These are phyloP conservation scores for Colletotrichum simmondsii DNA, from an alignment of 2,329 filamentous ascomycete species.

Conservation along the genomic window DNA sequence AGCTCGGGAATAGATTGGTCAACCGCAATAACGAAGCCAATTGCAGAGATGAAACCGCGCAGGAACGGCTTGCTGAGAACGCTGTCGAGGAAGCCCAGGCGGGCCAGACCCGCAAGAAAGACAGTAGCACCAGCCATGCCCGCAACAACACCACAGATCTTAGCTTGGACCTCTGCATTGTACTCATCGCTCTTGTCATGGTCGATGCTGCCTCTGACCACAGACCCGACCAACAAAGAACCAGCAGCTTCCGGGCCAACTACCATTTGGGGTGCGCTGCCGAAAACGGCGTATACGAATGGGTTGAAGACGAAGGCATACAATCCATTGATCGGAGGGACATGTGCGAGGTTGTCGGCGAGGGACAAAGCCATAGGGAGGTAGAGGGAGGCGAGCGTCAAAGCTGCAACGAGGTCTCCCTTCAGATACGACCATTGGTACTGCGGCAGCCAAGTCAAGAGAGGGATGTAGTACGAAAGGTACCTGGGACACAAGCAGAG, in stretches of 20 bases:
- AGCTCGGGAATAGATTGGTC: constrained; percentile 94
- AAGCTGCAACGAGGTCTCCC: constrained; percentile 86
- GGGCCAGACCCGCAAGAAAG: constrained; percentile 84
- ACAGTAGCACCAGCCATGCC: constrained; percentile 90
- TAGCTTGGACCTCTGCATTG: constrained; percentile 77
- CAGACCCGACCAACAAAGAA: constrained; percentile 87
- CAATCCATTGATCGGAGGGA: constrained; percentile 92
- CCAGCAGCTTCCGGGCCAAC: constrained; percentile 96
- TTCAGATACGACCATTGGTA: constrained; percentile 85
- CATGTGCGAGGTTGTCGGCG: constrained; percentile 90
- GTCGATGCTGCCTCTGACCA: constrained; percentile 82
- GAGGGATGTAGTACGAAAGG: constrained; percentile 91
- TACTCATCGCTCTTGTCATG: constrained; percentile 72
- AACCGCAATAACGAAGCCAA: constrained; percentile 95
- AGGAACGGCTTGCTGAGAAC: constrained; percentile 93
- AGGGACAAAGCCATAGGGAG: constrained; percentile 96
- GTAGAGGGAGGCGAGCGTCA: constrained; percentile 99
- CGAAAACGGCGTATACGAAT: constrained; percentile 88
- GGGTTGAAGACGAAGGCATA: constrained; percentile 96
- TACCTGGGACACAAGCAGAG: constrained; percentile 67
- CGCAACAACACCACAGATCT: constrained; percentile 88
- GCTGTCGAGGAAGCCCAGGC: constrained; percentile 93
- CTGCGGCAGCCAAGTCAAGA: constrained; percentile 88
- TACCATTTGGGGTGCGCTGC: constrained; percentile 92
- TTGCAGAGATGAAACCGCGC: constrained; percentile 95